These are phyloP conservation scores for Suillus decipiens DNA, from an alignment of 768 basidiomycete species.

Conservation along the genomic window DNA sequence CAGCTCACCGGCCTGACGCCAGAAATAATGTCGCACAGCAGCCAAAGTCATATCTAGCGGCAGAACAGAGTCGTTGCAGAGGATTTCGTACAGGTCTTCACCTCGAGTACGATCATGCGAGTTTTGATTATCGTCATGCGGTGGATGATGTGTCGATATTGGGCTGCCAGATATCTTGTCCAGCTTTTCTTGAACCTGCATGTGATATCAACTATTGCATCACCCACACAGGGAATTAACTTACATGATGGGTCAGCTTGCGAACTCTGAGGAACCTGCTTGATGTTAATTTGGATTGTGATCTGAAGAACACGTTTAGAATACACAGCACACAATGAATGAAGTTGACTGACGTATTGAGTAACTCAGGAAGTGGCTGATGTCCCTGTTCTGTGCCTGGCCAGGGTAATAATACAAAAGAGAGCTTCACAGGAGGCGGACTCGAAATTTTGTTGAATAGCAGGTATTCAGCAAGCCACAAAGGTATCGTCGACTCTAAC, in stretches of 20 bases:
- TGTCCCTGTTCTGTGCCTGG: conserved; percentile 53
- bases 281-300: conserved; percentile 87
- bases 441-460: conserved; percentile 62
- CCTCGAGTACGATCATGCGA: conserved; percentile 36
- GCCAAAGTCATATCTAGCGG: conserved; percentile 89
- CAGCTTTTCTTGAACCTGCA: conserved; percentile 81
- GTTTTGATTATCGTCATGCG: conserved; percentile 39
- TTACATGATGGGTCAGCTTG: conserved; percentile 81
- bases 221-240: conserved; percentile 26
- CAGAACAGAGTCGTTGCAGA: conserved; percentile 84
- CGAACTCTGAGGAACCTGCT: conserved; percentile 82
- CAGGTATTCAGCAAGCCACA: conserved; percentile 89
- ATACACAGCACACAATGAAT: background rate
- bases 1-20: conserved; percentile 75
- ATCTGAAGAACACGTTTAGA: conserved; percentile 26
- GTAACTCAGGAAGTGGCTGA: conserved; percentile 73
- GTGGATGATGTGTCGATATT: conserved; percentile 27
- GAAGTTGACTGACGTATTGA: conserved; percentile 70
- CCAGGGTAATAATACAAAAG: conserved; percentile 88
- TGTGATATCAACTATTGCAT: conserved; percentile 13
- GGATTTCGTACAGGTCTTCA: conserved; percentile 81
- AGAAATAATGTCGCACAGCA: conserved; percentile 86
- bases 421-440: conserved; percentile 68
- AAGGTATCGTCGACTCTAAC: conserved; percentile 79
- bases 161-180: conserved; percentile 51